Conservation (phyloP, 768 basidiomycete species). For the Naganishia kalamii region DNA sequence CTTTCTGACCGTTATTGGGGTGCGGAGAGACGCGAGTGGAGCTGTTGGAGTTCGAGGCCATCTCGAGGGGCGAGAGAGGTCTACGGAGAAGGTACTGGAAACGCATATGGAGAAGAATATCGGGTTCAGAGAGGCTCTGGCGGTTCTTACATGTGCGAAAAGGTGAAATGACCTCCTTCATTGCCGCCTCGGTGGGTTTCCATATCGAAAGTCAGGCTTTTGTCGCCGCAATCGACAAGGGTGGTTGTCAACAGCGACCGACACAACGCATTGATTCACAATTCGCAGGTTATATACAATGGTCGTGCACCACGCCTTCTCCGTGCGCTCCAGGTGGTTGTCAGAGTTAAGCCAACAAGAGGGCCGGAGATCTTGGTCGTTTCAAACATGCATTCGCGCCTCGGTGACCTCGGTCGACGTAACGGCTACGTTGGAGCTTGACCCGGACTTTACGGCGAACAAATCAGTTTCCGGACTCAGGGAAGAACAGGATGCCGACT, state of each 20-base stretch:
- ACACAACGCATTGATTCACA: conserved; percentile 21
- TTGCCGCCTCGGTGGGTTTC: neutral
- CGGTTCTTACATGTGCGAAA: conserved; percentile 7
- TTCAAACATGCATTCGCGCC: neutral
- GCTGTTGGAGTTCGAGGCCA: conserved; percentile 12
- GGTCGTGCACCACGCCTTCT: neutral
- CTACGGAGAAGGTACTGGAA: neutral
- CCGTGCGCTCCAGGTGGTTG: conserved; percentile 13
- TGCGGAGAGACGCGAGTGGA: conserved; percentile 22
- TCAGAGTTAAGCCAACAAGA: conserved; percentile 5
- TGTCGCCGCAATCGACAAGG: neutral
- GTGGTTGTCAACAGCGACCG: conserved; percentile 7
- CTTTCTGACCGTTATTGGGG: neutral
- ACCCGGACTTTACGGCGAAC: neutral
- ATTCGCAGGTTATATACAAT: conserved; percentile 7
- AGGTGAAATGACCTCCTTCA: neutral
- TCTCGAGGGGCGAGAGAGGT: neutral
- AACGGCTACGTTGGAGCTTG: neutral
- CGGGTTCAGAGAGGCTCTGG: conserved; percentile 15
- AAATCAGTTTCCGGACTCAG: neutral
- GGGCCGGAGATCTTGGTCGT: conserved; percentile 18
- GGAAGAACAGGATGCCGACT: neutral
- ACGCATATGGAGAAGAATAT: conserved; percentile 20
- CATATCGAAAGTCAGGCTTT: conserved; percentile 22
- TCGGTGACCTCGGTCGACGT: neutral